phyloP scores from a whole-genome alignment of 106 monocot species.

The Iris macrosiphon region DNA sequence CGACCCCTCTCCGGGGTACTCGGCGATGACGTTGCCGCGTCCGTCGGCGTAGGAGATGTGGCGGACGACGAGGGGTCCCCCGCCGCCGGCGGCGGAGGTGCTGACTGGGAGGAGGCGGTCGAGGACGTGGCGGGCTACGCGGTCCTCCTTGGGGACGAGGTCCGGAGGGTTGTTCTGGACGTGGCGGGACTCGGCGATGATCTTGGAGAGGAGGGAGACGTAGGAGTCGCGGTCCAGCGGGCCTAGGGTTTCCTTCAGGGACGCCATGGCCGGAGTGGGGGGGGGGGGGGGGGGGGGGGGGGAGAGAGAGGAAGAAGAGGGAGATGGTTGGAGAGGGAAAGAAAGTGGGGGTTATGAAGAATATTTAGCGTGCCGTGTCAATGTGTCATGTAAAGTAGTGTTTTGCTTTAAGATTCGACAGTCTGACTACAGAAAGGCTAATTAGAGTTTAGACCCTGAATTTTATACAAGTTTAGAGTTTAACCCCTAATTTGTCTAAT shows the following conservation, averaged over 20 bases:
- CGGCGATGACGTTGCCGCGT: slow-evolving; percentile 77
- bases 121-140: slow-evolving; percentile 85
- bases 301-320: too few relatives aligned
- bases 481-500: too few relatives aligned
- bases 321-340: too few relatives aligned
- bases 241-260: slow-evolving; percentile 52
- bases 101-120: slow-evolving; percentile 58
- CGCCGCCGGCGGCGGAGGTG: slow-evolving; percentile 58
- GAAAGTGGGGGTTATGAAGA: too few relatives aligned
- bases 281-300: background rate
- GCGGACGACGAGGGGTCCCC: slow-evolving; percentile 70
- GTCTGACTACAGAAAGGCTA: too few relatives aligned
- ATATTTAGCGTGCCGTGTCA: too few relatives aligned
- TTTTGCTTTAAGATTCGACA: too few relatives aligned
- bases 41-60: slow-evolving; percentile 63
- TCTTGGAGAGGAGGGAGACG: slow-evolving; percentile 69
- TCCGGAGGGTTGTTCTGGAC: slow-evolving; percentile 98
- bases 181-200: slow-evolving; percentile 74
- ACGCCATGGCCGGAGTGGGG: slow-evolving; percentile 21
- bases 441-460: too few relatives aligned
- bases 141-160: slow-evolving; percentile 75
- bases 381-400: too few relatives aligned
- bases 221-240: slow-evolving; percentile 52
- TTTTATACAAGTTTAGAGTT: too few relatives aligned
- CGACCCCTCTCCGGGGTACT: slow-evolving; percentile 78